Evolutionary conservation across 345 rosid genomes (phyloP).

Genomic region (Camelina neglecta): DNA sequence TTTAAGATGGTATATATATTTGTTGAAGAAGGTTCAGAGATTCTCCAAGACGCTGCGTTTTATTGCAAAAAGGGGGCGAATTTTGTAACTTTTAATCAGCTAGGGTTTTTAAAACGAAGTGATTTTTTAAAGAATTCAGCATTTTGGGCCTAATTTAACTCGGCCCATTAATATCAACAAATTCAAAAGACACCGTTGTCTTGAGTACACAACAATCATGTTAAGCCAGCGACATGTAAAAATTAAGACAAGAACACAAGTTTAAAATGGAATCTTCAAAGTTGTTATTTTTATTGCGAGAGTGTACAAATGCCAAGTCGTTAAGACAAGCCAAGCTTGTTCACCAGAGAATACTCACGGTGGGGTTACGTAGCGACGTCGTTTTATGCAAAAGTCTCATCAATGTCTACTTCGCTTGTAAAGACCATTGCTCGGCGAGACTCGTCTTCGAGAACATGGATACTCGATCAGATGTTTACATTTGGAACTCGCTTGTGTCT

Average conservation of each 20-base stretch:
- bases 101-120: constrained; percentile 3
- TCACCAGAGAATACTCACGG: constrained; percentile 60
- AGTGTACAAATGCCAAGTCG: constrained; percentile 46
- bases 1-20: constrained; percentile 7
- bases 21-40: constrained; percentile 1
- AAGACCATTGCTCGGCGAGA: constrained; percentile 47
- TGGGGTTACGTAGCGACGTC: constrained; percentile 53
- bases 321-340: constrained; percentile 49
- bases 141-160: background rate
- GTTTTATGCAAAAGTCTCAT: constrained; percentile 61
- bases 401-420: constrained; percentile 60
- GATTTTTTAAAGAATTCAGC: background rate
- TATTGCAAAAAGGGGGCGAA: background rate
- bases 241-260: background rate
- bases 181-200: background rate
- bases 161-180: background rate
- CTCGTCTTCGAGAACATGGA: constrained; percentile 50
- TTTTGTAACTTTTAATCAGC: background rate
- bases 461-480: constrained; percentile 50
- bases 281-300: constrained; percentile 47
- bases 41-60: background rate
- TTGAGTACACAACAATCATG: no score
- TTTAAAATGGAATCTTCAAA: constrained; percentile 46
- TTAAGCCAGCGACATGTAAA: no score
- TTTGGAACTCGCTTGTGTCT: constrained; percentile 68